Evolutionary conservation across 768 basidiomycete genomes (phyloP), one percentile per base, ranked within the genome.

Genomic region (Paxillus ammoniavirescens): DNA sequence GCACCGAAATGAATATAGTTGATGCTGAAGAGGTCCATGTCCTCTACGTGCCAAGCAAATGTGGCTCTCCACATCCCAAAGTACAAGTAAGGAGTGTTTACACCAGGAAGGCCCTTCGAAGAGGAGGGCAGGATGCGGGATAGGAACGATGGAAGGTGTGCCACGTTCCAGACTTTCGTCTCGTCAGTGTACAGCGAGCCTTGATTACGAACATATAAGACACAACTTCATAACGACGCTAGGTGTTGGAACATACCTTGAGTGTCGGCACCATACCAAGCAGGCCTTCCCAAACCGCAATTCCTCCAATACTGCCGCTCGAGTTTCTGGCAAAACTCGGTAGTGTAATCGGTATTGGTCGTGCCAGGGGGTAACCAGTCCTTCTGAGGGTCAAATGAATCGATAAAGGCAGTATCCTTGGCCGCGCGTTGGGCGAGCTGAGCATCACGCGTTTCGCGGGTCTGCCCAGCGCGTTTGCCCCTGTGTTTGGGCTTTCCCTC

Each of bases 21-120:
- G 74, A 99, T 98, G 52, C 93, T 95, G 72, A 96, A 98, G 1
- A 99, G 79, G 65, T 99, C 97, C 91, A 98, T 97, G 70, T 99
- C 97, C 71, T 99, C 97, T 45, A 99, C 97, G 63, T 99, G 97
- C 96, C 97, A 99, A 0, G 94, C 92, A 71, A 98, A 98, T 0
- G 93, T 93, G 21, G 96, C 96, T 47, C 94, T 80, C 97, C 97
- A 99, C 95, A 98, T 98, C 58, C 97, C 97, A 67, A 95, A 98
- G 71, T 98, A 98, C 2, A 98, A 81, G 68, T 98, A 98, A 0
- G 96, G 96, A 3, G 93, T 88, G 65, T 98, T 98, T 45, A 99
- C 97, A 8, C 97, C 97, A 1, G 96, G 95, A 26, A 99, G 75
- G 38, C 86, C 82, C 49, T 86, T 81, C 37, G 77, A 73, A 7